phyloP scores from a whole-genome alignment of 306 rosid species.

The Begonia peltatifolia region DNA sequence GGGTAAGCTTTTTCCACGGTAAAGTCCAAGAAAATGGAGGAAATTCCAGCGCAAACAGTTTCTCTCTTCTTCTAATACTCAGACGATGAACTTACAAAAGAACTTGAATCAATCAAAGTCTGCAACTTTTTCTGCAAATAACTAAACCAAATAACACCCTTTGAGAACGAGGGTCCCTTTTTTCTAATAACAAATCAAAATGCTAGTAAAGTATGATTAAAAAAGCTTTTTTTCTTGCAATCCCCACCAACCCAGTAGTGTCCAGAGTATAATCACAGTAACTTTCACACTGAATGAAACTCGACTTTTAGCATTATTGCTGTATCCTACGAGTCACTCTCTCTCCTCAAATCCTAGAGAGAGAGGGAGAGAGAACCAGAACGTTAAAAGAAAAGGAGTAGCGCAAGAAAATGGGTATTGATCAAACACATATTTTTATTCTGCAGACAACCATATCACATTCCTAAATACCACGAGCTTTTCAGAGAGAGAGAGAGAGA shows the following conservation, averaged over 20 bases:
- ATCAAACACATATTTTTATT: too few relatives aligned
- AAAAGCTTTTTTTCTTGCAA: slow-evolving; percentile 17
- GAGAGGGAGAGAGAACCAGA: slow-evolving; percentile 3
- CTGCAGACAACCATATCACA: slow-evolving; percentile 2
- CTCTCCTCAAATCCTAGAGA: neutral
- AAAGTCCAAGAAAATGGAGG: neutral
- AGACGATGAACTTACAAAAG: neutral
- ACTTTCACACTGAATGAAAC: neutral
- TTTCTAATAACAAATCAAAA: slow-evolving; percentile 22
- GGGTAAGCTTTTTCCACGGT: neutral
- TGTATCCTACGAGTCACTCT: neutral
- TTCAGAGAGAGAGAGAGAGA: too few relatives aligned
- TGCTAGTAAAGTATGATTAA: slow-evolving; percentile 35
- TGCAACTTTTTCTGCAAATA: slow-evolving; percentile 22
- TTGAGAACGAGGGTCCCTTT: slow-evolving; percentile 11
- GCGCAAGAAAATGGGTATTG: too few relatives aligned
- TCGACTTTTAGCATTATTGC: too few relatives aligned
- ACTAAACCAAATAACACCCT: slow-evolving; percentile 19
- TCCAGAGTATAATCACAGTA: slow-evolving; percentile 6
- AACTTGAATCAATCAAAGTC: neutral
- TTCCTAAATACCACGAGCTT: too few relatives aligned
- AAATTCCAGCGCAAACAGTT: neutral
- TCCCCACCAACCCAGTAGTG: slow-evolving; percentile 7
- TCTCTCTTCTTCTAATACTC: neutral
- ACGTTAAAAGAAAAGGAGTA: too few relatives aligned